Conservation (phyloP, 2,329 filamentous ascomycete species). For the Didymella arachidicola region DNA sequence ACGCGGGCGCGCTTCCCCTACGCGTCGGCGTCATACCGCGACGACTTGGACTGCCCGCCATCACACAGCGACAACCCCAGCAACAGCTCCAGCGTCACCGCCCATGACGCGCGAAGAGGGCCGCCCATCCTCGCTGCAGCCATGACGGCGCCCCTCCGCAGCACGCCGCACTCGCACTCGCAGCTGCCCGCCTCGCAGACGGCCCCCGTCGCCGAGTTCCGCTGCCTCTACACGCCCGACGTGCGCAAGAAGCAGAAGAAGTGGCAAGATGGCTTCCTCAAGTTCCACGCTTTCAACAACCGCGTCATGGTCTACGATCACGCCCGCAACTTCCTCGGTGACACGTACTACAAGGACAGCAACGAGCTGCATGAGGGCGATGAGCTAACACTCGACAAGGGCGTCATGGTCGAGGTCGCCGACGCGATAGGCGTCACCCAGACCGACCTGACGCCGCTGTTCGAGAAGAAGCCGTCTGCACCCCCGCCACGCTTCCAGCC, state of each 20-base stretch:
- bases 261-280: constrained; percentile 91
- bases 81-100: not conserved
- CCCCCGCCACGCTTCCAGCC: constrained; percentile 30
- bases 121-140: not conserved
- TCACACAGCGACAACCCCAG: too few relatives aligned
- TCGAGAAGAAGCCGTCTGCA: constrained; percentile 68
- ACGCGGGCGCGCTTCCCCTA: constrained; percentile 11
- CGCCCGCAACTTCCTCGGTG: constrained; percentile 79
- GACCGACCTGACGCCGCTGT: constrained; percentile 78
- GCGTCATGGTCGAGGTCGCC: constrained; percentile 79
- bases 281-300: constrained; percentile 90
- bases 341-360: constrained; percentile 79
- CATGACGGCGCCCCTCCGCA: constrained; percentile 40
- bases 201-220: constrained; percentile 80
- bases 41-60: too few relatives aligned
- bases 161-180: constrained; percentile 36
- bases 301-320: constrained; percentile 91
- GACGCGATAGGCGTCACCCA: constrained; percentile 76
- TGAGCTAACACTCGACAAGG: constrained; percentile 79
- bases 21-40: too few relatives aligned
- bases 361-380: constrained; percentile 79
- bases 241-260: constrained; percentile 85
- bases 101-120: constrained; percentile 5
- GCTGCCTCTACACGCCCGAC: constrained; percentile 88
- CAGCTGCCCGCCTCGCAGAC: constrained; percentile 63